Evolutionary conservation across 768 basidiomycete species (phyloP).

Genomic region (Trametes elegans): DNA sequence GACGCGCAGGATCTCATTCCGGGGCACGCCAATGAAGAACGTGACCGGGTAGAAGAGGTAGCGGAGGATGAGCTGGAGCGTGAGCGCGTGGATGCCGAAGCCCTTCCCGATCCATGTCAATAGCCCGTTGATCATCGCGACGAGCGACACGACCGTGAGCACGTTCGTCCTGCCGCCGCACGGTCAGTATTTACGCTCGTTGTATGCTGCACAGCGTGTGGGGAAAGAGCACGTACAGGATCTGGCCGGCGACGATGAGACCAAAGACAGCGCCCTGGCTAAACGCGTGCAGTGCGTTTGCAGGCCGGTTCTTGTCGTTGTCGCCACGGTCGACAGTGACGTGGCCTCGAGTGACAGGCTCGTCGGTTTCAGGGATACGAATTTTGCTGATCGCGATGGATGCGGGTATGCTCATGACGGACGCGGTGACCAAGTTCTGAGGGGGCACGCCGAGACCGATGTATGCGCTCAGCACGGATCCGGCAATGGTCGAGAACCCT

Average conservation of each 20-base stretch:
- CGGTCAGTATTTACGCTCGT: neutral
- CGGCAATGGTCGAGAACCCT: slow-evolving; percentile 90
- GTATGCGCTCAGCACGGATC: slow-evolving; percentile 85
- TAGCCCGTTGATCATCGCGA: slow-evolving; percentile 79
- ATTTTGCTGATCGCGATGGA: slow-evolving; percentile 92
- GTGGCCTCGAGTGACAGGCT: slow-evolving; percentile 80
- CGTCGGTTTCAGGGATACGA: slow-evolving; percentile 79
- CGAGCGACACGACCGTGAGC: slow-evolving; percentile 78
- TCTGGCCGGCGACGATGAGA: slow-evolving; percentile 82
- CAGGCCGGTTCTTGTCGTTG: slow-evolving; percentile 47
- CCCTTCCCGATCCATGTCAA: slow-evolving; percentile 88
- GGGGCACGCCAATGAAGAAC: slow-evolving; percentile 80
- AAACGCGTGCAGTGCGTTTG: slow-evolving; percentile 88
- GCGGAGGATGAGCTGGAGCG: slow-evolving; percentile 79
- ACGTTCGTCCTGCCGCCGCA: slow-evolving; percentile 84
- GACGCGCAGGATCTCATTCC: slow-evolving; percentile 76
- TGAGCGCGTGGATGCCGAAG: slow-evolving; percentile 79
- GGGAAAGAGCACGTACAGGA: slow-evolving; percentile 52
- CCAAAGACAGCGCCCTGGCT: slow-evolving; percentile 83
- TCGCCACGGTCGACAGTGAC: slow-evolving; percentile 81
- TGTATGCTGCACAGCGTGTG: neutral
- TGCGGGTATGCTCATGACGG: slow-evolving; percentile 94
- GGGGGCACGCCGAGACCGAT: slow-evolving; percentile 75
- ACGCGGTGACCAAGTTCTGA: slow-evolving; percentile 81
- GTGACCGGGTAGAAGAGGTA: slow-evolving; percentile 89